phyloP scores from a whole-genome alignment of 805 yeast genomes.

The Lipomyces chichibuensis region DNA sequence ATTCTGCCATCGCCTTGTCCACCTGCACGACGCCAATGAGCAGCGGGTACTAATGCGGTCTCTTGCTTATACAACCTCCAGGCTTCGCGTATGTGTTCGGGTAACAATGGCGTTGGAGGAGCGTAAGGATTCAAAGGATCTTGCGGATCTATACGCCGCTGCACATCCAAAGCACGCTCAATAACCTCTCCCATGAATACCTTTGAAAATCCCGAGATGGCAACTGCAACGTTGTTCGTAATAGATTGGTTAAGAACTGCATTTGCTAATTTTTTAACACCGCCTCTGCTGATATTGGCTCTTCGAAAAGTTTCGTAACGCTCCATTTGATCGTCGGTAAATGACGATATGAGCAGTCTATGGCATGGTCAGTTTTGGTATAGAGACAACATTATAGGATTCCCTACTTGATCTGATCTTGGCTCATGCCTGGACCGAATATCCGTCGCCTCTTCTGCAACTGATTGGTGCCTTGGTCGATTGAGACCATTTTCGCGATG shows the following conservation, averaged over 20 bases:
- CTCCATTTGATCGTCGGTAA: conserved; percentile 81
- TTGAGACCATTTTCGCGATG: conserved; percentile 1
- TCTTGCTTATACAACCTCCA: conserved; percentile 77
- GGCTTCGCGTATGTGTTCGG: conserved; percentile 86
- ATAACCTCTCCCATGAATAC: conserved; percentile 88
- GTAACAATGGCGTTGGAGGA: conserved; percentile 59
- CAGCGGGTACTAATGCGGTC: conserved; percentile 61
- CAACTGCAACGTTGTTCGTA: conserved; percentile 76
- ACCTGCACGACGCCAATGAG: conserved; percentile 73
- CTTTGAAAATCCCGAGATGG: conserved; percentile 83
- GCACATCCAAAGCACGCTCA: conserved; percentile 52
- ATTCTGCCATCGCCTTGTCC: conserved; percentile 70
- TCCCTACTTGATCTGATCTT: conserved; percentile 24
- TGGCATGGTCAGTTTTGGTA: neutral
- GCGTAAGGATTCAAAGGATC: conserved; percentile 43
- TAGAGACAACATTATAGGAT: neutral
- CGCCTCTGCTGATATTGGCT: conserved; percentile 69
- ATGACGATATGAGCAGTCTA: conserved; percentile 64
- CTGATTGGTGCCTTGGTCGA: neutral
- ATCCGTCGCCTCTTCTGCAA: neutral
- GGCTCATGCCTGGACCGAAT: conserved; percentile 29
- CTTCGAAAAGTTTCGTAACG: conserved; percentile 86
- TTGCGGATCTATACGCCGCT: conserved; percentile 44
- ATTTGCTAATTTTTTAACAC: conserved; percentile 79
- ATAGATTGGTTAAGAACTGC: conserved; percentile 78